Base-by-base conservation (phyloP, 331 rosid genomes). In the Quercus phellos region DNA sequence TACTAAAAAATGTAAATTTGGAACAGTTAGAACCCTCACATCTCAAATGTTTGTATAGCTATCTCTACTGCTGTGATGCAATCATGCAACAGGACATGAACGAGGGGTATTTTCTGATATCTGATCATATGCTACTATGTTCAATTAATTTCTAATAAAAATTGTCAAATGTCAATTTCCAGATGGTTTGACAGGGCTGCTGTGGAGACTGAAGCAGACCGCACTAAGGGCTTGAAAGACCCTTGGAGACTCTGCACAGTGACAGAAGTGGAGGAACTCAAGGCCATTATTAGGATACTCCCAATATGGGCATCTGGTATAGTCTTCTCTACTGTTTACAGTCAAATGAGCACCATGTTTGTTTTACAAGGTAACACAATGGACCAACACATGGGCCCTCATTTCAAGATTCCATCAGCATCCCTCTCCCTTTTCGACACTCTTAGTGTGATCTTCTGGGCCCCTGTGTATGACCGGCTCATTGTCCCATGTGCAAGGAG, bases 331-430 rank as follows among this genome's bases (percentile, higher is more conserved):
- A 82, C 92, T 1, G 97, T 90, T 4, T 92, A 87, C 80, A 70
- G 93, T 35, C 97, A 92, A 83, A 90, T 89, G 93, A 83, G 54
- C 89, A 92, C 96, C 68, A 87, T 92, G 97, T 92, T 92, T 72
- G 90, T 92, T 43, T 60, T 92, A 64, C 96, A 92, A 78, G 97
- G 96, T 64, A 90, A 92, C 88, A 87, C 90, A 84, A 61, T 90
- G 96, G 88, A 92, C 82, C 96, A 82, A 24, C 87, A 51, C 74
- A 90, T 92, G 34, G 93, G 96, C 9, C 90, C 90, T 18, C 32
- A 63, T 64, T 90, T 92, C 82, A 51, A 87, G 59, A 89, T 92
- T 51, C 96, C 97, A 68, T 83, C 96, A 9, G 96, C 96, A 34
- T 92, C 94, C 14, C 91, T 92, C 50, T 86, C 94, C 21, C 75